Evolutionary conservation across 495 filamentous ascomycete species (phyloP), one percentile per base, ranked within the genome.

Genomic region (Pyronema domesticum): DNA sequence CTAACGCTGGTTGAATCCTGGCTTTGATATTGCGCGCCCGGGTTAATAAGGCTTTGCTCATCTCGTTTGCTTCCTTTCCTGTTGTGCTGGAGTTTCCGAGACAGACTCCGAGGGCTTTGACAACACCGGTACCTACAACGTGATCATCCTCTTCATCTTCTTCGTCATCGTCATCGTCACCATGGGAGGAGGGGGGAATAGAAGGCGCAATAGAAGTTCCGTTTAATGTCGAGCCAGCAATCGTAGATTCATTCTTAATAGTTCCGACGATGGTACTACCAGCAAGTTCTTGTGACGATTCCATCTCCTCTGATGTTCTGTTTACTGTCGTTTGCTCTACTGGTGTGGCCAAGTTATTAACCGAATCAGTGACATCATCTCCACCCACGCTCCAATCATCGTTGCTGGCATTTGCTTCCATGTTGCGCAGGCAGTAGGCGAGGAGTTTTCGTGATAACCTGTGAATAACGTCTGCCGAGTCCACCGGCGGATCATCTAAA

Each of bases 81-180:
- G 23, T 19, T 19, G 43, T 57, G 19, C 45, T 53, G 11, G 45
- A 39, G 58, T 94, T 93, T 53, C 83, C 80, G 35, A 98, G 74
- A 60, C 87, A 94, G 45, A 93, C 87, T 46, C 86, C 83, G 51
- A 98, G 58, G 7, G 62, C 62, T 68, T 95, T 94, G 36, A 94
- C 91, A 0, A 98, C 85, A 56, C 89, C 91, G 0, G 89, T 94
- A 15, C 89, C 89, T 37, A 89, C 88, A 61, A 98, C 87, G 39
- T 96, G 86, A 68, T 96, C 95, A 64, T 95, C 86, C 45, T 93
- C 83, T 58, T 93, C 86, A 1, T 89, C 85, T 23, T 86, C 83
- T 14, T 79, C 74, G 3, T 83, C 81, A 53, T 82, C 77, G 30
- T 82, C 76, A 35, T 80, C 78, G 40, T 84, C 76, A 5, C 5